Percentiles rank a stretch among this genome's conserved stretches.
These are phyloP conservation scores for Coemansia sp. DNA, from an alignment of 192 early-diverging fungal genomes.

Conservation along the genomic window DNA sequence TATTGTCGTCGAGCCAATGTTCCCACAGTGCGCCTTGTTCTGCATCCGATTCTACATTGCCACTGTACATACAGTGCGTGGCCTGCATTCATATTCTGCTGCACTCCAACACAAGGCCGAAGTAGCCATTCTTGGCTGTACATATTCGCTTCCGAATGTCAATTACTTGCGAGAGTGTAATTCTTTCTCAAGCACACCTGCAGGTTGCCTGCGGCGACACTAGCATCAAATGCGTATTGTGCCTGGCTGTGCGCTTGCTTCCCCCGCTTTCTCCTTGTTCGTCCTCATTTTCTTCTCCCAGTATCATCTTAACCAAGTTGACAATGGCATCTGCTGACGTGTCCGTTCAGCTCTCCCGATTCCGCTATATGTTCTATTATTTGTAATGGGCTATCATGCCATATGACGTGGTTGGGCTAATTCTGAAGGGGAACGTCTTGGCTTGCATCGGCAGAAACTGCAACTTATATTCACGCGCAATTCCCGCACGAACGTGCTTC, in stretches of 20 bases:
- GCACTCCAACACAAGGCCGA: not conserved
- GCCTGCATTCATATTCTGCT: not conserved
- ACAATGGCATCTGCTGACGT: not conserved
- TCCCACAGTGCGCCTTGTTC: not conserved
- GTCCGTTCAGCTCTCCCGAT: not conserved
- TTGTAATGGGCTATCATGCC: not conserved
- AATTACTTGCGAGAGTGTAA: not conserved
- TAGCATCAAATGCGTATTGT: not conserved
- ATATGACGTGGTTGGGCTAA: not conserved
- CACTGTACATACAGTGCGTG: not conserved
- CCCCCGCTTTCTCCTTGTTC: not conserved
- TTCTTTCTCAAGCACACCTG: not conserved
- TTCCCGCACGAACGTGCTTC: not conserved
- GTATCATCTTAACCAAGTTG: not conserved
- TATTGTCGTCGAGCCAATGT: not conserved
- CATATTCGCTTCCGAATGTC: not conserved
- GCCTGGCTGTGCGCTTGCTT: not conserved
- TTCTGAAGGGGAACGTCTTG: not conserved
- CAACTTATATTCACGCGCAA: not conserved
- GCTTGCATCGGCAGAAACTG: not conserved
- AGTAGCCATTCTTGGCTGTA: not conserved
- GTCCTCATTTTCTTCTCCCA: not conserved
- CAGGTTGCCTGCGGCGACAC: not conserved
- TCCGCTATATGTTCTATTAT: not conserved
- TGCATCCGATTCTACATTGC: slow-evolving; percentile 9